Evolutionary conservation across 2,329 filamentous ascomycete genomes (phyloP).

Genomic region (Penicillium sp.): DNA sequence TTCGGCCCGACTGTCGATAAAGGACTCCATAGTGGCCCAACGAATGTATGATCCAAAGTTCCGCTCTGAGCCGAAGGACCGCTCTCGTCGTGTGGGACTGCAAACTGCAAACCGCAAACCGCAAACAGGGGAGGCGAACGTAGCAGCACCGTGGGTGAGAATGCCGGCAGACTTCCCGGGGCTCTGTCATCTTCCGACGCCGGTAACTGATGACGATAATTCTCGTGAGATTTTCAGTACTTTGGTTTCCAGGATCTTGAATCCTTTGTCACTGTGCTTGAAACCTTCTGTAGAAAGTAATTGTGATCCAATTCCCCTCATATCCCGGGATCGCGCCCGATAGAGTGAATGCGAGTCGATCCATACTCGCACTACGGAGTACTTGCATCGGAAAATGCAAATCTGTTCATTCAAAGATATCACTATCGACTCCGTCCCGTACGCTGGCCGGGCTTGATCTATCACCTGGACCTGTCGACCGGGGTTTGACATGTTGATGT

Average conservation of each 20-base stretch:
- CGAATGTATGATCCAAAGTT: slow-evolving; percentile 1
- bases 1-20: slow-evolving; percentile 4
- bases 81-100: not conserved
- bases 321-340: not conserved
- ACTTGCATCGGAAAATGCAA: too few relatives aligned
- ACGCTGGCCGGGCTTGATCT: not conserved
- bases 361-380: not conserved
- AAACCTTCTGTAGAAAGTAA: too few relatives aligned
- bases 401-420: too few relatives aligned
- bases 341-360: not conserved
- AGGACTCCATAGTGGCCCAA: slow-evolving; percentile 4
- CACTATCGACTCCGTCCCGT: not conserved
- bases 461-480: slow-evolving; percentile 4
- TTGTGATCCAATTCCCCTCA: not conserved
- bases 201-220: not conserved
- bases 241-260: not conserved
- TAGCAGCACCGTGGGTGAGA: not conserved
- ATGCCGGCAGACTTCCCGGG: slow-evolving; percentile 1
- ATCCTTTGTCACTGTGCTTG: not conserved
- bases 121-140: slow-evolving; percentile 1
- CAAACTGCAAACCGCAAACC: not conserved
- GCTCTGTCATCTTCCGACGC: slow-evolving; percentile 4
- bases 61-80: not conserved
- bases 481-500: not conserved
- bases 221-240: not conserved